phyloP scores from a whole-genome alignment of 2,329 filamentous ascomycete species.

The Mycosphaerella sp. region DNA sequence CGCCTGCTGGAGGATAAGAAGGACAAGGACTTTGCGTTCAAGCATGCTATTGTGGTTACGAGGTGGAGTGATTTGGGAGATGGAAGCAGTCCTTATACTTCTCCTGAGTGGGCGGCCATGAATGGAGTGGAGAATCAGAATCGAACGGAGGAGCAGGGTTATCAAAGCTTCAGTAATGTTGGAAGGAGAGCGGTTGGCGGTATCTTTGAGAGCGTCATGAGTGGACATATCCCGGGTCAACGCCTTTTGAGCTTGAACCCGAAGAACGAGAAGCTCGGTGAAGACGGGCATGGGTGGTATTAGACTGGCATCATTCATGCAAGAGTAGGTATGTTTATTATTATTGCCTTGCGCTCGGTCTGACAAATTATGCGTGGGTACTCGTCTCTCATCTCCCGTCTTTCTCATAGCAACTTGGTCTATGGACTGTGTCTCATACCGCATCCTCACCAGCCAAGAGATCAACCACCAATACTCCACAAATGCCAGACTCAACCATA shows the following conservation, averaged over 20 bases:
- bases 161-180: slow-evolving; percentile 50
- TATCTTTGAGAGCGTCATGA: slow-evolving; percentile 53
- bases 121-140: slow-evolving; percentile 38
- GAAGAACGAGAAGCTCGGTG: slow-evolving; percentile 47
- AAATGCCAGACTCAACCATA: background rate
- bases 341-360: no score
- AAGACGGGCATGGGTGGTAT: slow-evolving; percentile 51
- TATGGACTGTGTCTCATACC: no score
- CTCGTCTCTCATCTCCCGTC: no score
- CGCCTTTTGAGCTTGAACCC: slow-evolving; percentile 55
- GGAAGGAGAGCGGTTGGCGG: slow-evolving; percentile 53
- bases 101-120: slow-evolving; percentile 52
- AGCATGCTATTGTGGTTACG: slow-evolving; percentile 55
- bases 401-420: no score
- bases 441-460: no score
- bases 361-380: no score
- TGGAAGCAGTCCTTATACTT: slow-evolving; percentile 44
- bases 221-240: slow-evolving; percentile 51
- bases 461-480: background rate
- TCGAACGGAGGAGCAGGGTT: slow-evolving; percentile 29
- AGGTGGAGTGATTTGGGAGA: slow-evolving; percentile 58
- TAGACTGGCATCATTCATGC: background rate
- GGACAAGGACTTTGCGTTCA: slow-evolving; percentile 46
- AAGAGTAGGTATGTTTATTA: no score
- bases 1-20: slow-evolving; percentile 51